These are phyloP conservation scores for Chalaropsis ovoidea DNA, from an alignment of 2,329 filamentous ascomycete species.

Conservation along the genomic window DNA sequence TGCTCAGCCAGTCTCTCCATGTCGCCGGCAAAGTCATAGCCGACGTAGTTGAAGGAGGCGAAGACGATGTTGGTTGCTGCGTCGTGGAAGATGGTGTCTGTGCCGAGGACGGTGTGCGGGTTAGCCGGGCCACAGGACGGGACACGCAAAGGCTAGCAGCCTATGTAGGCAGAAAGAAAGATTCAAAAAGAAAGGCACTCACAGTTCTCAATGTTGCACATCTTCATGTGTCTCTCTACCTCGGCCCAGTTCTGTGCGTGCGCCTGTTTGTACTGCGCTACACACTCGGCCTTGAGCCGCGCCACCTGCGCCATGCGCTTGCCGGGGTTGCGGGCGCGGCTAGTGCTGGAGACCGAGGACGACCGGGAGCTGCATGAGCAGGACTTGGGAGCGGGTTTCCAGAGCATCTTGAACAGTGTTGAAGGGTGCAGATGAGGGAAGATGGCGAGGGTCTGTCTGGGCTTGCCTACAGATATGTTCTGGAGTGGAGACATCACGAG, in stretches of 20 bases:
- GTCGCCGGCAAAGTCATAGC: constrained; percentile 59
- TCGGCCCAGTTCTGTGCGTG: constrained; percentile 69
- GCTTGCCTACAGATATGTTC: not conserved
- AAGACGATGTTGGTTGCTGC: constrained; percentile 55
- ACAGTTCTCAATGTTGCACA: constrained; percentile 67
- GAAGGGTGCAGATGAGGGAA: not conserved
- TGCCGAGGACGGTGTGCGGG: too few relatives aligned
- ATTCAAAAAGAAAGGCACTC: constrained; percentile 29
- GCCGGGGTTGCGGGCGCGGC: constrained; percentile 6
- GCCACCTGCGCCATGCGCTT: constrained; percentile 60
- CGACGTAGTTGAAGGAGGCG: constrained; percentile 69
- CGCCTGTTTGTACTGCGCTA: constrained; percentile 61
- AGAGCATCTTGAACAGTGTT: constrained; percentile 1
- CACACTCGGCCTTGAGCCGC: constrained; percentile 55
- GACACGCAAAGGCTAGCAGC: too few relatives aligned
- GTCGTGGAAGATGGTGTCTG: constrained; percentile 66
- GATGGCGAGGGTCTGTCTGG: not conserved
- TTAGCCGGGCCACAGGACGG: too few relatives aligned
- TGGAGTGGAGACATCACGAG: too few relatives aligned
- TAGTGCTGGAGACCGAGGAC: constrained; percentile 9
- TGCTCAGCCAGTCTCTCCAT: constrained; percentile 69
- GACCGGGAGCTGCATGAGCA: constrained; percentile 15
- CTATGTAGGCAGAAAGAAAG: too few relatives aligned
- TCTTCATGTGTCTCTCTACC: constrained; percentile 63
- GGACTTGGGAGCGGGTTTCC: constrained; percentile 14